Conservation (phyloP, 2,329 filamentous ascomycete genomes). For the Fusarium acutatum region DNA sequence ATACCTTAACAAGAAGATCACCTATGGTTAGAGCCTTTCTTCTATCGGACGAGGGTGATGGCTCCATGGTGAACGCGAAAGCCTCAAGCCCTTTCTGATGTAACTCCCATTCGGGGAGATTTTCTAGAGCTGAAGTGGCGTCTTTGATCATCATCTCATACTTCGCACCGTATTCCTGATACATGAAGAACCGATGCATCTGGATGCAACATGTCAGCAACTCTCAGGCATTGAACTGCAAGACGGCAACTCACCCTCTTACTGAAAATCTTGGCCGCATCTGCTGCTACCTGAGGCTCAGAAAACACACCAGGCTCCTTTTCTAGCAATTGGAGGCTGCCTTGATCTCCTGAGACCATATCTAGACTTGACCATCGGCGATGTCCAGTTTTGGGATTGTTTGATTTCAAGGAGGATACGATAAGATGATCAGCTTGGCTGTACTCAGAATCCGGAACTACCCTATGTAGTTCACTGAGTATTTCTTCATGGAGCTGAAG, state of each 20-base stretch:
- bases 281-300: conserved; percentile 66
- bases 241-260: conserved; percentile 57
- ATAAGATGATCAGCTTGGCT: conserved; percentile 49
- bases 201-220: conserved; percentile 46
- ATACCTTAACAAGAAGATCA: conserved; percentile 89
- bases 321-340: conserved; percentile 53
- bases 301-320: conserved; percentile 61
- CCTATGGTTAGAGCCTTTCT: conserved; percentile 83
- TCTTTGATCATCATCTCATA: conserved; percentile 88
- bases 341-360: conserved; percentile 53
- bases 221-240: neutral
- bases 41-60: conserved; percentile 67
- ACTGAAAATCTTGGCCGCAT: conserved; percentile 68
- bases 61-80: conserved; percentile 77
- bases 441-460: conserved; percentile 74
- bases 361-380: conserved; percentile 60
- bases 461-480: conserved; percentile 75
- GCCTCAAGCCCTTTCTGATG: conserved; percentile 89
- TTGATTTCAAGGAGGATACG: conserved; percentile 14
- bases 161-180: conserved; percentile 91
- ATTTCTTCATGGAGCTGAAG: conserved; percentile 85
- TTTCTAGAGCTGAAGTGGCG: conserved; percentile 72
- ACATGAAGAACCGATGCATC: conserved; percentile 84
- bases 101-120: conserved; percentile 76
- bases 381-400: conserved; percentile 43